Evolutionary conservation across 2,329 filamentous ascomycete species (phyloP), one percentile per base, ranked within the genome.

Genomic region (Allantophomopsis lycopodina): DNA sequence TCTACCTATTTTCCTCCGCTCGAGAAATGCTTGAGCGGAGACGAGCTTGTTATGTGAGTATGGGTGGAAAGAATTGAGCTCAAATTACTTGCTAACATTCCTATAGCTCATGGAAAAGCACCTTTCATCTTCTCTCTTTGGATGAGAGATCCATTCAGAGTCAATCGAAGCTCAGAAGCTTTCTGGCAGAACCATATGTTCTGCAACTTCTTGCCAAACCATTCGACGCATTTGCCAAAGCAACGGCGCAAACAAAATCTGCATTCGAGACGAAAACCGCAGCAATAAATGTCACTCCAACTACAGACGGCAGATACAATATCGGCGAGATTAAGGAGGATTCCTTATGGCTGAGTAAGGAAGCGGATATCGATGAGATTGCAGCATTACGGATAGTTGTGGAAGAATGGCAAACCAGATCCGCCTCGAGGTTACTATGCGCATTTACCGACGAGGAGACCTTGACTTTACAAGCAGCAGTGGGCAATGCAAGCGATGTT

Each of bases 251-350:
- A 50, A 73, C 81, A 21, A 83, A 79, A 58, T 68, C 73, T 48
- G 71, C 73, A 14, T 93, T 93, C 54, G 83, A 93, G 44, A 83
- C 83, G 15, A 87, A 80, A 59, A 94, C 84, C 1, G 83, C 87
- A 16, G 83, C 87, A 5, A 93, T 95, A 44, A 82, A 94, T 56
- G 75, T 87, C 37, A 76, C 84, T 2, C 76, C 82, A 14, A 73
- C 73, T 5, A 65, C 73, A 11, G 75, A 73, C 50, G 71, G 73
- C 32, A 73, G 73, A 41, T 84, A 81, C 55, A 76, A 88, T 53
- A 67, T 94, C 48, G 76, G 82, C 32, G 66, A 81, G 53, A 76
- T 96, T 56, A 94, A 94, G 62, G 73, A 76, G 36, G 88, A 96
- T 63, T 74, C 86, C 28, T 57, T 82, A 48, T 96, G 88, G 87